A percentile compares a stretch with the other conserved stretches of the same genome.
Evolutionary conservation across 805 yeast species (phyloP).

Genomic region (Teunomyces kruisii): DNA sequence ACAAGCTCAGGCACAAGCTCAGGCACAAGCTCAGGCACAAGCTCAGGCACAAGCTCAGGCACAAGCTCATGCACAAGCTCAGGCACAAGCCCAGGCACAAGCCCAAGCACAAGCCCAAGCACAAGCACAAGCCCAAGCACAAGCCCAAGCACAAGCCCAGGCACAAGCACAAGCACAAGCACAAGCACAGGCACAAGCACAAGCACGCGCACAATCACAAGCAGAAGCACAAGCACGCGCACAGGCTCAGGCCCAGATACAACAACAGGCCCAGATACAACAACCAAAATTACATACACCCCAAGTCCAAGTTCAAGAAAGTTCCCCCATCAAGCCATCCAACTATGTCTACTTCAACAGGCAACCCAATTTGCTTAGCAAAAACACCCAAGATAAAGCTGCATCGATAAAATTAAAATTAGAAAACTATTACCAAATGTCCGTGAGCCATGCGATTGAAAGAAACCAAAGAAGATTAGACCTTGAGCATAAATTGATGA

Average conservation of each 20-base stretch:
- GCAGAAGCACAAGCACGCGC: conserved; percentile 11
- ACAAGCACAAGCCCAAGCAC: conserved; percentile 2
- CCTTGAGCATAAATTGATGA: conserved; percentile 68
- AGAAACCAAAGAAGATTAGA: conserved; percentile 89
- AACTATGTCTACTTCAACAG: conserved; percentile 75
- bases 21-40: conserved; percentile 11
- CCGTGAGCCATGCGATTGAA: conserved; percentile 90
- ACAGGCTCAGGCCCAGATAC: conserved; percentile 12
- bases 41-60: conserved; percentile 13
- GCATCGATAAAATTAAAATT: conserved; percentile 78
- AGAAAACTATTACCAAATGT: conserved; percentile 82
- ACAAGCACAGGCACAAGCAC: conserved; percentile 11
- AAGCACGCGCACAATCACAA: conserved; percentile 4
- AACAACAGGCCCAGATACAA: conserved; percentile 9
- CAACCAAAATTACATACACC: conserved; percentile 14
- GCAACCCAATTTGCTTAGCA: conserved; percentile 76
- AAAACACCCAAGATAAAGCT: conserved; percentile 76
- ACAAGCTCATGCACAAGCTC: conserved; percentile 11
- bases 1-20: conserved; percentile 12
- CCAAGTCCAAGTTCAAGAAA: conserved; percentile 8
- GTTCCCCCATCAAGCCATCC: conserved; percentile 10
- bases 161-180: conserved; percentile 12
- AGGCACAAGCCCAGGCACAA: conserved; percentile 13
- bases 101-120: conserved; percentile 7
- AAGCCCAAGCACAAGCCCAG: conserved; percentile 9